Evolutionary conservation across 371 early-diverging fungal genomes (phyloP), one percentile per base, ranked within the genome.

Genomic region (Zychaea mexicana): DNA sequence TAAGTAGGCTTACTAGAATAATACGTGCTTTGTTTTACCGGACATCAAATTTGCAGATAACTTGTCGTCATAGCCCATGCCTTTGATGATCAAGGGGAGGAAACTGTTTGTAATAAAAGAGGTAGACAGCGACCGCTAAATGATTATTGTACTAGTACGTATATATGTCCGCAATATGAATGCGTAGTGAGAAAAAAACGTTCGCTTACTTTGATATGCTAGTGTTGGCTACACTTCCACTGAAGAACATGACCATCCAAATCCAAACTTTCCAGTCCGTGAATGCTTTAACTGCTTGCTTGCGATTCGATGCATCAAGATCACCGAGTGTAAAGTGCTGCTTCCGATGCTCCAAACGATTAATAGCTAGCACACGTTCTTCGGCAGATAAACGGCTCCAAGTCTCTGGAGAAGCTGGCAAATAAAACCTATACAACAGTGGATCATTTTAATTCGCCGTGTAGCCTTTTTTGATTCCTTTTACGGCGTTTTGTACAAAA

Each of bases 241-340:
- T 73, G 39, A 81, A 81, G 52, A 81, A 81, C 76, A 81, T 81
- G 54, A 78, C 12, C 81, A 81, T 81, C 67, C 78, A 81, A 24
- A 78, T 52, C 81, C 81, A 81, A 5, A 81, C 76, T 61, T 81
- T 81, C 76, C 78, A 76, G 24, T 81, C 81, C 0, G 71, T 69
- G 1, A 81, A 30, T 7, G 81, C 81, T 28, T 72, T 66, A 28
- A 70, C 12, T 0, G 74, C 74, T 38, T 81, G 78, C 22, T 76
- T 68, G 13, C 72, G 72, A 38, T 81, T 81, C 5, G 72, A 67
- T 8, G 71, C 65, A 54, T 75, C 63, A 8, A 81, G 56, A 57
- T 78, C 78, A 2, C 71, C 72, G 8, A 78, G 57, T 5, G 76
- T 76, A 2, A 63, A 60, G 33, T 81, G 81, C 3, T 38, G 27